A percentile compares a stretch with the other conserved stretches of the same genome.
Conservation (phyloP, 2,329 filamentous ascomycete genomes). For the Alternaria sp. region DNA sequence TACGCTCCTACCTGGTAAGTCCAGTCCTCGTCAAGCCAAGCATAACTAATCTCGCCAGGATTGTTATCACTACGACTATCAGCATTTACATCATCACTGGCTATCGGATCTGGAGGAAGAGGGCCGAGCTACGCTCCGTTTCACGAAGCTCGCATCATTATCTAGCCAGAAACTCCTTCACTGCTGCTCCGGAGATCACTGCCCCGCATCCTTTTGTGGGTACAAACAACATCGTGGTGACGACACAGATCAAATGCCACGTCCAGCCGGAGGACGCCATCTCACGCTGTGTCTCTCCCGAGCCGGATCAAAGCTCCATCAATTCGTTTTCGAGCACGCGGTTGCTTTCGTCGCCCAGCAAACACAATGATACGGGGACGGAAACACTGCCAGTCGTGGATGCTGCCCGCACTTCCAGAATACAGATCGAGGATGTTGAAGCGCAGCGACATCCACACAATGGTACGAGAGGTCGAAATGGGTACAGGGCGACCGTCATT, state of each 20-base stretch:
- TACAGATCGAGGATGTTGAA: slow-evolving; percentile 3
- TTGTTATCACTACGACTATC: slow-evolving; percentile 66
- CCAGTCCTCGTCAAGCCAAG: not conserved
- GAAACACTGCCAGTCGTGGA: not conserved
- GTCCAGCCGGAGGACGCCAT: slow-evolving; percentile 53
- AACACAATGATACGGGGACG: not conserved
- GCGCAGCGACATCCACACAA: not conserved
- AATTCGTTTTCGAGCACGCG: slow-evolving; percentile 39
- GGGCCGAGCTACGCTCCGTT: slow-evolving; percentile 57
- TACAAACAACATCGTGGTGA: slow-evolving; percentile 53
- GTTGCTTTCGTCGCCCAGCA: slow-evolving; percentile 6
- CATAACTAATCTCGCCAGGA: slow-evolving; percentile 27
- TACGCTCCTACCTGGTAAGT: slow-evolving; percentile 73
- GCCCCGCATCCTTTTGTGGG: slow-evolving; percentile 53
- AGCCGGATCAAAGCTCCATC: slow-evolving; percentile 28
- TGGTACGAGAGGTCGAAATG: not conserved
- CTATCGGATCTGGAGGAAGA: slow-evolving; percentile 70
- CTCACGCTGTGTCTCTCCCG: slow-evolving; percentile 7
- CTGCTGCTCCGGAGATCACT: slow-evolving; percentile 21
- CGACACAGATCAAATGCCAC: slow-evolving; percentile 69
- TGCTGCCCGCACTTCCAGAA: not conserved
- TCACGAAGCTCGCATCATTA: slow-evolving; percentile 16
- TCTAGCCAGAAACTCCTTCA: not conserved
- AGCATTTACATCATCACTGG: slow-evolving; percentile 72
- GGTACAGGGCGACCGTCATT: slow-evolving; percentile 15